Evolutionary conservation across 441 rosid species (phyloP).

Genomic region (Cnidoscolus chayamansa): DNA sequence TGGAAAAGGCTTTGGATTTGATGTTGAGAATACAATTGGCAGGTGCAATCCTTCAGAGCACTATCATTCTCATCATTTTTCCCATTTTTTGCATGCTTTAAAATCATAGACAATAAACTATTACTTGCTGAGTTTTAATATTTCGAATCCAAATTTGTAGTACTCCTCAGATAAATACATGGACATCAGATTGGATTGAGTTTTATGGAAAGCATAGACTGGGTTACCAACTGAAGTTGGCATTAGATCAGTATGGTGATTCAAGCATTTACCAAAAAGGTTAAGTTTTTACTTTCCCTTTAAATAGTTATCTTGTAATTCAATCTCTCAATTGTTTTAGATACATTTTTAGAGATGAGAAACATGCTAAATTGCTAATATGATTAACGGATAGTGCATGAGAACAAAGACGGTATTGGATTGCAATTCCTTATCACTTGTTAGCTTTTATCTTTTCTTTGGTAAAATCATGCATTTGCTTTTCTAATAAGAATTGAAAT

Average conservation of each 20-base stretch:
- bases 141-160: constrained; percentile 36
- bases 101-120: background rate
- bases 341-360: background rate
- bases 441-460: background rate
- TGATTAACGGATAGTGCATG: background rate
- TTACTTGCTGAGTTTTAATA: constrained; percentile 16
- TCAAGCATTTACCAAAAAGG: constrained; percentile 71
- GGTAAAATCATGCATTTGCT: background rate
- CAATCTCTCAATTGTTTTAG: background rate
- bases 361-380: background rate
- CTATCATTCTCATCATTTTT: constrained; percentile 7
- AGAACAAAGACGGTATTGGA: background rate
- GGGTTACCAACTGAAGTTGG: constrained; percentile 81
- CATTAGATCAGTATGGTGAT: constrained; percentile 65
- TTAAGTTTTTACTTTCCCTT: constrained; percentile 16
- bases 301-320: background rate
- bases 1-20: constrained; percentile 77
- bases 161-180: constrained; percentile 84
- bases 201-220: constrained; percentile 82
- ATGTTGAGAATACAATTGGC: constrained; percentile 86
- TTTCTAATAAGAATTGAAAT: background rate
- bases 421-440: background rate
- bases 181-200: constrained; percentile 84
- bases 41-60: constrained; percentile 42
- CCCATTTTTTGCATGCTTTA: background rate